Base-by-base conservation (phyloP, 495 filamentous ascomycete species). In the Xylona heveae region DNA sequence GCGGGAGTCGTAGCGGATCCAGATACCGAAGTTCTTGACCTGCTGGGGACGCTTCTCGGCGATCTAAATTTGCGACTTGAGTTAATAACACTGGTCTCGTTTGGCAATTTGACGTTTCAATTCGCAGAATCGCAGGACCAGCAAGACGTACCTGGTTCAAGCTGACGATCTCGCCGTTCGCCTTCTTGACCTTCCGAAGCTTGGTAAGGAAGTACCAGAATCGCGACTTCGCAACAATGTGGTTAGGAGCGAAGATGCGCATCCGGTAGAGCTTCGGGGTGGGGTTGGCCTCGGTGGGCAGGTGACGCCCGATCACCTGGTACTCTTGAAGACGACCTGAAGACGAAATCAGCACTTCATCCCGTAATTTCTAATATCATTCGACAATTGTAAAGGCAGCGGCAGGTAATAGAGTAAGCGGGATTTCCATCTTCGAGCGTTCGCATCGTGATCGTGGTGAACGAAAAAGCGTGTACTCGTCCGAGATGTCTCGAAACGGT, bases 201-300 rank as follows among this genome's bases (percentile, higher is more conserved):
- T 91, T 90, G 62, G 76, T 79, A 52, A 97, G 61, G 75, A 97
- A 97, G 72, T 97, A 97, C 90, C 90, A 97, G 75, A 93, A 97
- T 40, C 88, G 77, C 48, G 82, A 92, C 74, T 95, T 97, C 48
- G 88, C 88, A 45, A 97, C 82, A 42, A 95, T 85, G 46, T 71
- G 67, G 62, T 97, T 97, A 41, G 83, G 81, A 38, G 88, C 88
- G 53, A 97, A 97, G 61, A 97, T 92, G 59, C 85, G 81, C 90
- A 97, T 97, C 58, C 88, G 82, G 73, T 95, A 97, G 55, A 97
- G 76, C 68, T 84, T 88, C 44, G 88, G 88, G 41, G 78, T 80
- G 45, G 83, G 78, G 62, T 90, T 88, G 46, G 77, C 67, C 63
- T 97, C 90, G 48, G 74, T 77, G 55, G 88, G 88, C 74, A 95